phyloP scores from a whole-genome alignment of 805 yeast species.

The Hanseniaspora jakobsenii region DNA sequence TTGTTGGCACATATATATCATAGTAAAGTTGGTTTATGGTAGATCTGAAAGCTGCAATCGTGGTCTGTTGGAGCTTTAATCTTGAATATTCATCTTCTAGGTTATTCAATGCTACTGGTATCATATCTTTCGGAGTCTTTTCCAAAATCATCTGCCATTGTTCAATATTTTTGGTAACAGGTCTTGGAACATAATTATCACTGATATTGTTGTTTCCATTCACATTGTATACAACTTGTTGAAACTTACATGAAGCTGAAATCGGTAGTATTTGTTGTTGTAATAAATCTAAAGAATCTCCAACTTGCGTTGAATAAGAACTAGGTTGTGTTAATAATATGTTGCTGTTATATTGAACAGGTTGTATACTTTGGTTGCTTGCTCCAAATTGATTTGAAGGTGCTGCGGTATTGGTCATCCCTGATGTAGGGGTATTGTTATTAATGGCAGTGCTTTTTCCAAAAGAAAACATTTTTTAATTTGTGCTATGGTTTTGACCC shows the following conservation, averaged over 20 bases:
- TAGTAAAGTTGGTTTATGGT: slow-evolving; percentile 8
- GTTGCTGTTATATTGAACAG: not conserved
- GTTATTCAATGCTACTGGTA: slow-evolving; percentile 3
- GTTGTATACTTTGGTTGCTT: not conserved
- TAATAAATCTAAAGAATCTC: slow-evolving; percentile 1
- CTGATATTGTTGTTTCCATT: not conserved
- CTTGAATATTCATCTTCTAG: slow-evolving; percentile 12
- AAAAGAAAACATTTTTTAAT: too few species aligned
- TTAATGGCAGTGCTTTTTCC: too few species aligned
- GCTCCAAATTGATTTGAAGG: not conserved
- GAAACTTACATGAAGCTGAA: slow-evolving; percentile 11
- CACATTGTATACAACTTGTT: slow-evolving; percentile 9
- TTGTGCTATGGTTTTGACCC: too few species aligned
- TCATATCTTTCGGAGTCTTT: not conserved
- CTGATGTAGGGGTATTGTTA: too few species aligned
- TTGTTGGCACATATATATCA: slow-evolving; percentile 7
- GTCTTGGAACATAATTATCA: not conserved
- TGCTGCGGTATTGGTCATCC: not conserved
- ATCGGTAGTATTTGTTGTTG: slow-evolving; percentile 12
- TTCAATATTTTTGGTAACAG: slow-evolving; percentile 8
- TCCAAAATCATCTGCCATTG: slow-evolving; percentile 13
- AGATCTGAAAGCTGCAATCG: slow-evolving; percentile 9
- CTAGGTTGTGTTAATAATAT: slow-evolving; percentile 6
- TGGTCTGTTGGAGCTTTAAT: slow-evolving; percentile 12
- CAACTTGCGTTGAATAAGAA: slow-evolving; percentile 7